Conservation (phyloP, 1,139 yeast species). For the Debaryomycetaceae sp. region DNA sequence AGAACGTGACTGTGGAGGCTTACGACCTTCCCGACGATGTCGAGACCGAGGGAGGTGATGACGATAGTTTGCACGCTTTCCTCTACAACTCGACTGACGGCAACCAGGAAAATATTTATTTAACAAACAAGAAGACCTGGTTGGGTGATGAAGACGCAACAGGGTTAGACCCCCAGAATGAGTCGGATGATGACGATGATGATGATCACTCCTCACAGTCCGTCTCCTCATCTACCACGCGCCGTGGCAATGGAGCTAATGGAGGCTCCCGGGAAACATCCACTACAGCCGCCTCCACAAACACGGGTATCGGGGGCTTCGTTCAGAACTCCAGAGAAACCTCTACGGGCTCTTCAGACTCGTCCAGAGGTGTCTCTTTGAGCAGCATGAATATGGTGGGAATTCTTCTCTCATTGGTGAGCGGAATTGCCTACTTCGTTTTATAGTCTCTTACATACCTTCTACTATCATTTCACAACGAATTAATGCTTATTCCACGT, state of each 20-base stretch:
- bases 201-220: too few relatives aligned
- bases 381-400: neutral
- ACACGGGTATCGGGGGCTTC: slow-evolving; percentile 5
- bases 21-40: slow-evolving; percentile 63
- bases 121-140: slow-evolving; percentile 59
- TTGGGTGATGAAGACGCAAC: slow-evolving; percentile 58
- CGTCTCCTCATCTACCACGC: too few relatives aligned
- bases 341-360: slow-evolving; percentile 1
- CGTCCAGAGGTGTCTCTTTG: slow-evolving; percentile 1
- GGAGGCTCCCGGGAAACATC: neutral
- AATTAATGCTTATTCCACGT: too few relatives aligned
- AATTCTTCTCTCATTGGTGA: neutral
- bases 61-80: slow-evolving; percentile 44
- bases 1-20: slow-evolving; percentile 59
- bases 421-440: neutral
- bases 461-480: too few relatives aligned
- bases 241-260: neutral
- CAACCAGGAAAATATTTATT: slow-evolving; percentile 41
- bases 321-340: slow-evolving; percentile 5
- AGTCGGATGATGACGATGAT: slow-evolving; percentile 12
- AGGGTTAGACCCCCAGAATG: slow-evolving; percentile 59
- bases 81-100: slow-evolving; percentile 51
- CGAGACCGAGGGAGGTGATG: slow-evolving; percentile 26
- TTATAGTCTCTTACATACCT: neutral
- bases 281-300: slow-evolving; percentile 3